Conservation (phyloP, 176 grass and related monocot genomes). For the Areca catechu region DNA sequence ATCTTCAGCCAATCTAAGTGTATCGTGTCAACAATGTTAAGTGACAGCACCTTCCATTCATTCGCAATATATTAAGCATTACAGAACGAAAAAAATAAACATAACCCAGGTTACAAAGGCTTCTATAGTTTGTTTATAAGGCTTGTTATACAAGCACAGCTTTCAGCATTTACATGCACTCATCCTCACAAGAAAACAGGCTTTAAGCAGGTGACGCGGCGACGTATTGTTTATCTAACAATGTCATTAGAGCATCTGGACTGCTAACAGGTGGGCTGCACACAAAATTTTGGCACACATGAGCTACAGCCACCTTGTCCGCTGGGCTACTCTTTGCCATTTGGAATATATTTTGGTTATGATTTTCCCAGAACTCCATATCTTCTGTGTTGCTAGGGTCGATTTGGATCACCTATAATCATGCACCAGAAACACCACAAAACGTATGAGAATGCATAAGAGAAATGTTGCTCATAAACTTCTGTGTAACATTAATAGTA, state of each 20-base stretch:
- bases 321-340: background rate
- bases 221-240: constrained; percentile 39
- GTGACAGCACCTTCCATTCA: too few relatives aligned
- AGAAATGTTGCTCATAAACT: background rate
- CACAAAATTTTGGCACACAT: constrained; percentile 61
- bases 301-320: constrained; percentile 3
- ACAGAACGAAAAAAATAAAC: too few relatives aligned
- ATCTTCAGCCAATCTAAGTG: too few relatives aligned
- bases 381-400: background rate
- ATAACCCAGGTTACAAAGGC: too few relatives aligned
- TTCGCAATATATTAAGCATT: too few relatives aligned
- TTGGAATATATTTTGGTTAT: background rate
- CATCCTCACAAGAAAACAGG: too few relatives aligned
- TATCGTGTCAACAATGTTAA: too few relatives aligned
- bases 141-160: too few relatives aligned
- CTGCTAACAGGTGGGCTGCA: constrained; percentile 64
- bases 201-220: background rate
- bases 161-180: too few relatives aligned
- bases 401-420: constrained; percentile 4
- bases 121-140: too few relatives aligned
- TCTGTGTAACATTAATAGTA: too few relatives aligned
- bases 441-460: background rate
- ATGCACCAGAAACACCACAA: background rate
- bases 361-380: constrained; percentile 4
- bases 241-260: constrained; percentile 29